These are phyloP conservation scores for Trichocomaceae sp. DNA, from an alignment of 2,329 filamentous ascomycete genomes.

Conservation along the genomic window DNA sequence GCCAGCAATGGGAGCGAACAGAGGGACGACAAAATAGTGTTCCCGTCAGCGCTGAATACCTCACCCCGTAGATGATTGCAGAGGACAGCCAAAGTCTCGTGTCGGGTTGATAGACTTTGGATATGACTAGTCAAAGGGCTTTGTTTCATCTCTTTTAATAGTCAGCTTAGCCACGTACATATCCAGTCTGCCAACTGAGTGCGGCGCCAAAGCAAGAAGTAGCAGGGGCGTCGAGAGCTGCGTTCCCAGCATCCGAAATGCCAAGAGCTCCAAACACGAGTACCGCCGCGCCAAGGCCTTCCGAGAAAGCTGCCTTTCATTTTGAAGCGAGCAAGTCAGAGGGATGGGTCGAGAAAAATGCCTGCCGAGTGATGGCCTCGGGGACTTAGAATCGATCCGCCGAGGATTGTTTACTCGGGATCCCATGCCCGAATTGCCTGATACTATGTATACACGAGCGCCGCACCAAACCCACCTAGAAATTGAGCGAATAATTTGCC, in stretches of 20 bases:
- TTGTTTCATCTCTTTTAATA: too few relatives aligned
- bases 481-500: conserved; percentile 25
- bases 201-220: conserved; percentile 24
- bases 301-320: conserved; percentile 28
- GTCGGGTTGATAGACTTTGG: conserved; percentile 26
- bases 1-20: conserved; percentile 24
- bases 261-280: conserved; percentile 26
- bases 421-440: conserved; percentile 27
- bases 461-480: conserved; percentile 25
- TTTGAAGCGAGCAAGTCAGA: conserved; percentile 23
- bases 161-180: conserved; percentile 20
- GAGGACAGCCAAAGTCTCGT: conserved; percentile 27
- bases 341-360: not conserved
- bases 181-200: conserved; percentile 29
- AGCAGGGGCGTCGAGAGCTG: conserved; percentile 24
- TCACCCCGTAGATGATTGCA: conserved; percentile 25
- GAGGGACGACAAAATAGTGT: conserved; percentile 26
- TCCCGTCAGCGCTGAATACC: conserved; percentile 22
- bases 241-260: conserved; percentile 24
- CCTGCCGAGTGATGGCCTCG: not conserved
- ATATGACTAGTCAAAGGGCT: not conserved
- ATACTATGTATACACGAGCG: conserved; percentile 27
- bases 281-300: conserved; percentile 23
- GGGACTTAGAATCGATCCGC: not conserved
- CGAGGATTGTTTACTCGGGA: conserved; percentile 13